Conservation (phyloP, 495 filamentous ascomycete genomes). For the Saxispiralis lemnorum region DNA sequence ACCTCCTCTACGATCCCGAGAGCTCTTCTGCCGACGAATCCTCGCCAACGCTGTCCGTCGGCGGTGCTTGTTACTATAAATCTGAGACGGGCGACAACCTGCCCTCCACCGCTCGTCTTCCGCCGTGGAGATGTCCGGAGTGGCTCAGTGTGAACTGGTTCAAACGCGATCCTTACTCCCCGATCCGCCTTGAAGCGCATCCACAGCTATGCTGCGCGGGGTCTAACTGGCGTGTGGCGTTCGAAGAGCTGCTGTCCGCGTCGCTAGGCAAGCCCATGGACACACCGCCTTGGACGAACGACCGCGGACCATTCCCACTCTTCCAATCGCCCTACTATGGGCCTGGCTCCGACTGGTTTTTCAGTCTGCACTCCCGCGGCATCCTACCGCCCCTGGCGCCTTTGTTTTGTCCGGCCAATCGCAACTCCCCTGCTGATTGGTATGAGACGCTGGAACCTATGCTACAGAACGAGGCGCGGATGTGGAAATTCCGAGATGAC, state of each 20-base stretch:
- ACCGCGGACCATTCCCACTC: neutral
- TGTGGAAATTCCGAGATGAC: no score
- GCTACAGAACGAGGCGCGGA: no score
- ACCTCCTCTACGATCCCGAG: slow-evolving; percentile 3
- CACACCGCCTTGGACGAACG: neutral
- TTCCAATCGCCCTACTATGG: slow-evolving; percentile 3
- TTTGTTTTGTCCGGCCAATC: neutral
- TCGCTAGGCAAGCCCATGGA: slow-evolving; percentile 31
- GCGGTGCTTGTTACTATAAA: slow-evolving; percentile 13
- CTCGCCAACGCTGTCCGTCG: slow-evolving; percentile 6
- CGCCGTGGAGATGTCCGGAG: slow-evolving; percentile 11
- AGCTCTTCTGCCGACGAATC: neutral
- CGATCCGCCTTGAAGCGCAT: slow-evolving; percentile 31
- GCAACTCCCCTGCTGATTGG: no score
- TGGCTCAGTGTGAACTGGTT: slow-evolving; percentile 16
- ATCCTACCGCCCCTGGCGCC: slow-evolving; percentile 12
- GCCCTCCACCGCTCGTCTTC: slow-evolving; percentile 4
- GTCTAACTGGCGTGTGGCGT: slow-evolving; percentile 34
- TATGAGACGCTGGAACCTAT: no score
- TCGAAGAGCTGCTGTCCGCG: slow-evolving; percentile 36
- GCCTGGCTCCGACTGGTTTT: slow-evolving; percentile 13
- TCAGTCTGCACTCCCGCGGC: slow-evolving; percentile 12
- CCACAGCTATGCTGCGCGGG: slow-evolving; percentile 19
- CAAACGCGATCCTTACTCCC: slow-evolving; percentile 30
- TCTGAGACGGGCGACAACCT: slow-evolving; percentile 9